Evolutionary conservation across 495 filamentous ascomycete species (phyloP).

Genomic region (Aspergillus nanangensis): DNA sequence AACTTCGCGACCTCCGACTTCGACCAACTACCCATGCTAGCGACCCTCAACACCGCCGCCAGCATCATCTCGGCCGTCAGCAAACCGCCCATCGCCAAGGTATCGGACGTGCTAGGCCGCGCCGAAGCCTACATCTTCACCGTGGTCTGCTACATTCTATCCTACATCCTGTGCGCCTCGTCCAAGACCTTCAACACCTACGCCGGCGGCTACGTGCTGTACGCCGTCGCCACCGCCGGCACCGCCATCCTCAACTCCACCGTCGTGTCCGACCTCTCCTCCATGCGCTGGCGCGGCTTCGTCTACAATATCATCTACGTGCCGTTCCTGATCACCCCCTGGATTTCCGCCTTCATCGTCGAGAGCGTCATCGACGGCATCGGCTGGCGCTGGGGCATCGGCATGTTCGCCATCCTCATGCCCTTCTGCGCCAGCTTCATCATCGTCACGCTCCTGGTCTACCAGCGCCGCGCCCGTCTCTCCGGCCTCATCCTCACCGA

Average conservation of each 20-base stretch:
- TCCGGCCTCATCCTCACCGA: constrained; percentile 25
- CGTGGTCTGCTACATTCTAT: constrained; percentile 38
- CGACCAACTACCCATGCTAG: constrained; percentile 35
- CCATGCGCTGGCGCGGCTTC: constrained; percentile 42
- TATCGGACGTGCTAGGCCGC: constrained; percentile 45
- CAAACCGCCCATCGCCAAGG: constrained; percentile 46
- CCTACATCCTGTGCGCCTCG: constrained; percentile 43
- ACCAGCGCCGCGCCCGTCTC: constrained; percentile 32
- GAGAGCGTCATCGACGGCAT: constrained; percentile 41
- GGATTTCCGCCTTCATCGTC: constrained; percentile 40
- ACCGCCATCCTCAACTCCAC: constrained; percentile 45
- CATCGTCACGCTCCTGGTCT: constrained; percentile 40
- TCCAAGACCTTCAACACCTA: constrained; percentile 38
- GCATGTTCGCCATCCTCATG: constrained; percentile 47
- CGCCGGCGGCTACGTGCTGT: constrained; percentile 41
- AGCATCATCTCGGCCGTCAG: constrained; percentile 41
- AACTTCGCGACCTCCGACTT: constrained; percentile 45
- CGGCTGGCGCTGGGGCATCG: constrained; percentile 49
- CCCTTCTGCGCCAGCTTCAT: constrained; percentile 44
- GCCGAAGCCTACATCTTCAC: constrained; percentile 41
- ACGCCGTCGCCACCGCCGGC: constrained; percentile 40
- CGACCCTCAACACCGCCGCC: constrained; percentile 36
- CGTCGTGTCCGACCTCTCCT: constrained; percentile 43
- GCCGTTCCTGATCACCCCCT: constrained; percentile 43
- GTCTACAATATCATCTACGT: constrained; percentile 40